These are phyloP conservation scores for Thalassiosira sp. DNA, from an alignment of 352 stramenopile genomes.

Conservation along the genomic window DNA sequence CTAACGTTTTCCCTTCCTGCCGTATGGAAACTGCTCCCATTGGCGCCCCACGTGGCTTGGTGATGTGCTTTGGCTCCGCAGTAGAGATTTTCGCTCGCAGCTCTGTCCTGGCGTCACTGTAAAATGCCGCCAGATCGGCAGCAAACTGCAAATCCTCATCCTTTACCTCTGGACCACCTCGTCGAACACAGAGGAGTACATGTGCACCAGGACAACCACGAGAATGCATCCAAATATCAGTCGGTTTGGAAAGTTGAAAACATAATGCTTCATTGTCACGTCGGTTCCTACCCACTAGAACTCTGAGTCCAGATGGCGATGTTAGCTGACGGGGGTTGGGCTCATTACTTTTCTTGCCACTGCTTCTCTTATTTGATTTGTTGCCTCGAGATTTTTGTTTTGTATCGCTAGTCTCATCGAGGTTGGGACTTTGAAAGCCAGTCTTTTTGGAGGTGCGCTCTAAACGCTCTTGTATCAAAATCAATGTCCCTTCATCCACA, in stretches of 20 bases:
- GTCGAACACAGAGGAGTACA: constrained; percentile 73
- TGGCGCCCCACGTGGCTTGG: constrained; percentile 80
- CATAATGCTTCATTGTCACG: constrained; percentile 83
- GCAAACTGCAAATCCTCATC: constrained; percentile 79
- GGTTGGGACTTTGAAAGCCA: constrained; percentile 50
- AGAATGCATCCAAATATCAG: constrained; percentile 84
- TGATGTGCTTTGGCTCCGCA: constrained; percentile 80
- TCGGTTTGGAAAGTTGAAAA: constrained; percentile 68
- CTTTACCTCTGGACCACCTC: constrained; percentile 56
- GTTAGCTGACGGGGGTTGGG: constrained; percentile 71
- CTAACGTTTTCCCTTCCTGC: constrained; percentile 72
- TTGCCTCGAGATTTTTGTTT: constrained; percentile 5
- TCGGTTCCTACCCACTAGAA: constrained; percentile 83
- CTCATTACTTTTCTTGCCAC: constrained; percentile 32
- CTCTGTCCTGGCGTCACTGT: constrained; percentile 80
- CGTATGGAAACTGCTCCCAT: constrained; percentile 80
- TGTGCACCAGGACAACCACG: constrained; percentile 80
- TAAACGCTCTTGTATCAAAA: constrained; percentile 66
- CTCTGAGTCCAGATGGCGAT: constrained; percentile 65
- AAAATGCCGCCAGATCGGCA: constrained; percentile 83
- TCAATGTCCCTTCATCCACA: constrained; percentile 53
- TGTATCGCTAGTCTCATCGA: constrained; percentile 5
- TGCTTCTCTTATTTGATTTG: constrained; percentile 34
- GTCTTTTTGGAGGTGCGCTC: constrained; percentile 60
- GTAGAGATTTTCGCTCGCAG: constrained; percentile 69